Conservation (phyloP, 108 stramenopile genomes). For the Aurantiochytrium sp. region DNA sequence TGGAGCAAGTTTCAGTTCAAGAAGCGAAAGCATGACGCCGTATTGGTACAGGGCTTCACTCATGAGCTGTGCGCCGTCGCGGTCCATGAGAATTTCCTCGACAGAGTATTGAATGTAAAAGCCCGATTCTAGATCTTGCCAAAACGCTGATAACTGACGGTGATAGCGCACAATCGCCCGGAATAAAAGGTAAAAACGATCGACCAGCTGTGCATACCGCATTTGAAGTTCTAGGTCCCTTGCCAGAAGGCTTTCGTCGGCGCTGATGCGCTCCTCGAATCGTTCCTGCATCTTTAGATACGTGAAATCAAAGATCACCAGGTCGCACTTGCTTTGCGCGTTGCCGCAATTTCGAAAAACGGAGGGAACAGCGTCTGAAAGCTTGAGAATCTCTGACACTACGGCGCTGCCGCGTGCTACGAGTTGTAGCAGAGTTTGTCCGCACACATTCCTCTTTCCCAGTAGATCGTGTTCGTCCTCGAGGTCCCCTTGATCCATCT, state of each 20-base stretch:
- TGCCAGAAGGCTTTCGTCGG: constrained; percentile 20
- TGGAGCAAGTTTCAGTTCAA: constrained; percentile 47
- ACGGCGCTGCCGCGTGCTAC: constrained; percentile 46
- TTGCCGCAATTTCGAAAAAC: background rate
- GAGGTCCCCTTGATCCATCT: background rate
- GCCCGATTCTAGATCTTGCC: constrained; percentile 40
- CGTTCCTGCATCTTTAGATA: constrained; percentile 56
- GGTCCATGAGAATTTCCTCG: constrained; percentile 47
- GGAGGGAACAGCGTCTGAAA: constrained; percentile 36
- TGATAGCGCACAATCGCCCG: constrained; percentile 43
- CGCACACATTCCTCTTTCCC: constrained; percentile 35
- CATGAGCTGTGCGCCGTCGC: constrained; percentile 50
- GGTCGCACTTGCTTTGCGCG: constrained; percentile 6
- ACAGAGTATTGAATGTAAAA: constrained; percentile 57
- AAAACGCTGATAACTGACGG: constrained; percentile 37
- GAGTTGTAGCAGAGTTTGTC: constrained; percentile 51
- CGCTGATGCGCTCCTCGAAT: constrained; percentile 36
- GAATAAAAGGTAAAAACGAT: constrained; percentile 47
- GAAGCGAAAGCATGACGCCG: constrained; percentile 52
- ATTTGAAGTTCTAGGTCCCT: constrained; percentile 53
- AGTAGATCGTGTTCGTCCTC: background rate
- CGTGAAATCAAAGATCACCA: constrained; percentile 51
- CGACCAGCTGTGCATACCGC: constrained; percentile 30
- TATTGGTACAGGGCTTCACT: constrained; percentile 57
- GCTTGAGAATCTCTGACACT: constrained; percentile 44